Conservation (phyloP, 106 monocot genomes). For the Alisma plantagoaquatica region DNA sequence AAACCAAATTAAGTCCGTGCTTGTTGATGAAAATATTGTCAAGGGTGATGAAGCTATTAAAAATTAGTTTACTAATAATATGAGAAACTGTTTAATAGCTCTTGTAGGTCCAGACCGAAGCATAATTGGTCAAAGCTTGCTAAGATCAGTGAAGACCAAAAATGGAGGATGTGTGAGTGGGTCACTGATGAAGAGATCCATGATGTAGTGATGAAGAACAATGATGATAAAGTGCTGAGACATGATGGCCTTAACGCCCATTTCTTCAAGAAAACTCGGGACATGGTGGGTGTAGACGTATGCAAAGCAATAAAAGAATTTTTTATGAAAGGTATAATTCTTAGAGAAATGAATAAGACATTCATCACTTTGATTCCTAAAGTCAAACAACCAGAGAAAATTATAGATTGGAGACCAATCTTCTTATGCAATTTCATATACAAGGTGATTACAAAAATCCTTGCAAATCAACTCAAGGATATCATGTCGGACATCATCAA, state of each 20-base stretch:
- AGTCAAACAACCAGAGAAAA: background rate
- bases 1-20: too few relatives aligned
- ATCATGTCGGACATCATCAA: background rate
- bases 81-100: too few relatives aligned
- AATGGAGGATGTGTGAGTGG: too few relatives aligned
- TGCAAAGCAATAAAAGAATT: background rate
- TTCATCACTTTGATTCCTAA: background rate
- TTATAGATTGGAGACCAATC: background rate
- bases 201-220: too few relatives aligned
- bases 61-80: too few relatives aligned
- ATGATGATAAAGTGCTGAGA: background rate
- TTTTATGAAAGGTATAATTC: background rate
- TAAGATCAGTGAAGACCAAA: too few relatives aligned
- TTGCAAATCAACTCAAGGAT: background rate
- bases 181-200: too few relatives aligned
- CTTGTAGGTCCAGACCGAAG: too few relatives aligned
- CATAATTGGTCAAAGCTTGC: too few relatives aligned
- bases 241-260: background rate
- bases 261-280: background rate
- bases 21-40: too few relatives aligned
- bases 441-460: background rate
- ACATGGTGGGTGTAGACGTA: background rate
- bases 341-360: background rate
- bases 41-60: too few relatives aligned
- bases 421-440: background rate